Percentiles rank a stretch among this genome's conserved stretches.
Conservation (phyloP, 345 rosid species). For the Zanthoxylum bungeanum region DNA sequence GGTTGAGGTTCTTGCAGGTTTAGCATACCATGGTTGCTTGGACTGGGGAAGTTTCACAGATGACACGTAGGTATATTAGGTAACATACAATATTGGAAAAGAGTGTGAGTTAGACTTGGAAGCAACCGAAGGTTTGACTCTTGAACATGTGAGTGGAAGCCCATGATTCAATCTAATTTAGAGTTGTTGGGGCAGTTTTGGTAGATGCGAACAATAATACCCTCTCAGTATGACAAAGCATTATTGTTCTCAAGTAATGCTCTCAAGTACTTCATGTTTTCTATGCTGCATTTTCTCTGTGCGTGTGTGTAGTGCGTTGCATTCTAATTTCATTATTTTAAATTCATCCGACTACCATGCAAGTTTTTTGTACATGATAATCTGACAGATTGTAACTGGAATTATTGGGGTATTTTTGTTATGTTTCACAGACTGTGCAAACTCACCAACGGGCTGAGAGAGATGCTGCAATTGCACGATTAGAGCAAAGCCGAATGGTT, state of each 20-base stretch:
- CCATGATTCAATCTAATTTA: background rate
- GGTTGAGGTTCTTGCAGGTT: background rate
- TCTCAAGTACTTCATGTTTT: background rate
- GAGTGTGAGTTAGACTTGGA: background rate
- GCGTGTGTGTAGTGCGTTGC: background rate
- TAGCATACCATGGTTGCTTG: background rate
- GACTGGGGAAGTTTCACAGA: background rate
- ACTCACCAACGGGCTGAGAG: conserved; percentile 82
- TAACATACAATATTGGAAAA: background rate
- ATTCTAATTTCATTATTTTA: background rate
- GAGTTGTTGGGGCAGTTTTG: background rate
- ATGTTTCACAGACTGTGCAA: conserved; percentile 60
- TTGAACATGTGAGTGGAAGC: background rate
- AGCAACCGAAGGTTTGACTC: background rate
- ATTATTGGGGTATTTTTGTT: background rate
- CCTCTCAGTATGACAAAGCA: background rate
- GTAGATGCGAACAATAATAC: background rate
- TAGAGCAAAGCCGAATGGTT: conserved; percentile 89
- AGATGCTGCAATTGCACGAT: conserved; percentile 80
- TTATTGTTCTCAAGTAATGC: background rate
- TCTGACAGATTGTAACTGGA: conserved; percentile 2
- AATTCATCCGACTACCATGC: background rate
- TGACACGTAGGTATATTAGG: background rate
- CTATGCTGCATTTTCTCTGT: background rate
- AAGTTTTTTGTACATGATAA: background rate